Evolutionary conservation across 306 rosid genomes (phyloP).

Genomic region (Rubus parviflorus): DNA sequence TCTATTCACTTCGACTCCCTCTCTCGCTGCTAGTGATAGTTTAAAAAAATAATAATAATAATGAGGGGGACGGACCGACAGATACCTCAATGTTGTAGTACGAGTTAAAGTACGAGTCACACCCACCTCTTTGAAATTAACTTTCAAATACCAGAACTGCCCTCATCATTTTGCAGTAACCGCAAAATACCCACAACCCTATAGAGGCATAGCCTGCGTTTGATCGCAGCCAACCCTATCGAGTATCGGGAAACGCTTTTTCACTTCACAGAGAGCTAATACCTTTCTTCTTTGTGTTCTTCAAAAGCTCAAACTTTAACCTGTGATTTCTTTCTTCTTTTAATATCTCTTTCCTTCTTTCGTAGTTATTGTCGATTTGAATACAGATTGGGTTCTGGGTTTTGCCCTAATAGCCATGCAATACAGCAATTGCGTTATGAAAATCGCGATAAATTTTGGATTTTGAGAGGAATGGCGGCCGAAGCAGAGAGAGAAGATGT

Average conservation of each 20-base stretch:
- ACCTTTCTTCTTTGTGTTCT: background rate
- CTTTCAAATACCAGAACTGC: background rate
- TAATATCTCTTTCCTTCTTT: background rate
- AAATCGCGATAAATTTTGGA: background rate
- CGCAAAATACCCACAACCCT: background rate
- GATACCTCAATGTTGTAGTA: no score
- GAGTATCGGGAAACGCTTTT: background rate
- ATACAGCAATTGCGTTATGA: background rate
- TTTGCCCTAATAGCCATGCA: conserved; percentile 6
- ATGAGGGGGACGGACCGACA: no score
- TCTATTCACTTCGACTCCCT: background rate
- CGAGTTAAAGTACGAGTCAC: no score
- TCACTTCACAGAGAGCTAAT: background rate
- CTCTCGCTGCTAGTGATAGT: conserved; percentile 10
- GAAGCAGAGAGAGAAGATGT: background rate
- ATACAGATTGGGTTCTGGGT: background rate
- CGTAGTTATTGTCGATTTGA: background rate
- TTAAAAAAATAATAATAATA: no score
- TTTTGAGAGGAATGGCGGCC: background rate
- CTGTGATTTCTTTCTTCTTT: background rate
- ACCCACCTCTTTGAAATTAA: no score
- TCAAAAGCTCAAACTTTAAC: background rate
- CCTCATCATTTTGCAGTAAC: background rate
- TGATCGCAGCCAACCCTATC: background rate
- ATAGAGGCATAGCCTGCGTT: background rate